Percentiles rank a stretch among this genome's conserved stretches.
phyloP scores from a whole-genome alignment of 2,329 filamentous ascomycete species.

The Aspergillus hortae region DNA sequence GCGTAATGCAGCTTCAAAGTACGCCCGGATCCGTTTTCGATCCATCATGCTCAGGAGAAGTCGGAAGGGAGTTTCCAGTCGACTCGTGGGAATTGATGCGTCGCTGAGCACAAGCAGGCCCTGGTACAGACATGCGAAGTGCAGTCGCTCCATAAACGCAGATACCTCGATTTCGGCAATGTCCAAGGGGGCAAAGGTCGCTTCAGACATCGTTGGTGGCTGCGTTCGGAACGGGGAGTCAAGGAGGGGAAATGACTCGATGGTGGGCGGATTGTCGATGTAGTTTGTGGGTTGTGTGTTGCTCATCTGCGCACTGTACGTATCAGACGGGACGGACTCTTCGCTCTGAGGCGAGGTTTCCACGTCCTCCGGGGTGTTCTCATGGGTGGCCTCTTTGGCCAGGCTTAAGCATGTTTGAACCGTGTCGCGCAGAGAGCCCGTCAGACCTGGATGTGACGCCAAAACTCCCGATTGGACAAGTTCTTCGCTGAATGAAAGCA shows the following conservation, averaged over 20 bases:
- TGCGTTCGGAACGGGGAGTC: too few species aligned
- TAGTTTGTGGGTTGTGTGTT: too few species aligned
- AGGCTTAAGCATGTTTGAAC: slow-evolving; percentile 17
- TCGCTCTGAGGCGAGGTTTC: slow-evolving; percentile 1
- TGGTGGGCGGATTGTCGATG: too few species aligned
- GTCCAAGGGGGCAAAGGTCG: slow-evolving; percentile 1
- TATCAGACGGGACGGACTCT: background rate
- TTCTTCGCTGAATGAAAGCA: slow-evolving; percentile 20
- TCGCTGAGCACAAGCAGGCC: slow-evolving; percentile 15
- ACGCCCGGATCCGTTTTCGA: slow-evolving; percentile 11
- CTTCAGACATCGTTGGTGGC: background rate
- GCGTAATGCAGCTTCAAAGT: slow-evolving; percentile 17
- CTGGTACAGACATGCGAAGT: slow-evolving; percentile 18
- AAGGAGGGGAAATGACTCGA: too few species aligned
- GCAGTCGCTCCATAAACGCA: slow-evolving; percentile 17
- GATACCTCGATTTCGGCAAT: slow-evolving; percentile 13
- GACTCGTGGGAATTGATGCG: slow-evolving; percentile 10
- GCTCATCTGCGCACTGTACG: background rate
- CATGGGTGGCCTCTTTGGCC: slow-evolving; percentile 6
- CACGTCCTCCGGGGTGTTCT: slow-evolving; percentile 1
- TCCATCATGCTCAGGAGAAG: slow-evolving; percentile 20
- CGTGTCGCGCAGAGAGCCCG: slow-evolving; percentile 14
- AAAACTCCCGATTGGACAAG: slow-evolving; percentile 19
- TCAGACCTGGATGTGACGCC: slow-evolving; percentile 15
- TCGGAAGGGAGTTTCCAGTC: slow-evolving; percentile 18